Conservation (phyloP, 495 filamentous ascomycete species). For the Symbiotaphrina buchneri region DNA sequence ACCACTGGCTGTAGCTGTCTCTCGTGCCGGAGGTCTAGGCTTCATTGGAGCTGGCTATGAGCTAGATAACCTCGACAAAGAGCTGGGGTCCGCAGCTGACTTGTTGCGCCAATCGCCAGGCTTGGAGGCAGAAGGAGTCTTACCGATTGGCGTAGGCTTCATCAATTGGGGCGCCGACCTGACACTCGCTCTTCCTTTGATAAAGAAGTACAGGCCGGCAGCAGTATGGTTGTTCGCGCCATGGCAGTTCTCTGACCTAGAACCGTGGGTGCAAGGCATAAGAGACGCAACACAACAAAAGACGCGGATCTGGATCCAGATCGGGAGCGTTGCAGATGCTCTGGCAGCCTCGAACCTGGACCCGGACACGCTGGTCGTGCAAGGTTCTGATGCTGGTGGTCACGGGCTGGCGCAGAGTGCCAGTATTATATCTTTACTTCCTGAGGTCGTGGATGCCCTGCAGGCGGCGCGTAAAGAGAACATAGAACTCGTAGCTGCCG, state of each 20-base stretch:
- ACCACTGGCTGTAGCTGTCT: conserved; percentile 31
- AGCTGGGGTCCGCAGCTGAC: conserved; percentile 5
- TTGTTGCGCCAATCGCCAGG: neutral
- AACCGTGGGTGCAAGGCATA: conserved; percentile 28
- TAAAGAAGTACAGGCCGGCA: conserved; percentile 27
- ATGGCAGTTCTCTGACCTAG: conserved; percentile 18
- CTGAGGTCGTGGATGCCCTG: conserved; percentile 34
- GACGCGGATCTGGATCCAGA: conserved; percentile 44
- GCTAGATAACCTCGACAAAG: conserved; percentile 5
- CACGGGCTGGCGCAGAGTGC: conserved; percentile 38
- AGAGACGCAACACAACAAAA: conserved; percentile 17
- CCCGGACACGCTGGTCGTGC: conserved; percentile 49
- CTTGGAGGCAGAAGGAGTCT: neutral
- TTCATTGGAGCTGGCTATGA: conserved; percentile 6
- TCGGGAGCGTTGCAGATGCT: conserved; percentile 35
- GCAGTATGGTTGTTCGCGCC: conserved; percentile 58
- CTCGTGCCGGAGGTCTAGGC: conserved; percentile 42
- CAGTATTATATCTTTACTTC: conserved; percentile 31
- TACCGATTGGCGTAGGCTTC: conserved; percentile 42
- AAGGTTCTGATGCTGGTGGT: conserved; percentile 53
- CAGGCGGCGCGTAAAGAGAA: conserved; percentile 10
- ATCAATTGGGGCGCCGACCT: conserved; percentile 31
- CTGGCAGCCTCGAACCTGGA: conserved; percentile 10
- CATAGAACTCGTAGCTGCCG: conserved; percentile 43
- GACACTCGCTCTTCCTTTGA: conserved; percentile 15